These are phyloP conservation scores for Naegleria gruberi DNA, from an alignment of 208 protist genomes.

Conservation along the genomic window DNA sequence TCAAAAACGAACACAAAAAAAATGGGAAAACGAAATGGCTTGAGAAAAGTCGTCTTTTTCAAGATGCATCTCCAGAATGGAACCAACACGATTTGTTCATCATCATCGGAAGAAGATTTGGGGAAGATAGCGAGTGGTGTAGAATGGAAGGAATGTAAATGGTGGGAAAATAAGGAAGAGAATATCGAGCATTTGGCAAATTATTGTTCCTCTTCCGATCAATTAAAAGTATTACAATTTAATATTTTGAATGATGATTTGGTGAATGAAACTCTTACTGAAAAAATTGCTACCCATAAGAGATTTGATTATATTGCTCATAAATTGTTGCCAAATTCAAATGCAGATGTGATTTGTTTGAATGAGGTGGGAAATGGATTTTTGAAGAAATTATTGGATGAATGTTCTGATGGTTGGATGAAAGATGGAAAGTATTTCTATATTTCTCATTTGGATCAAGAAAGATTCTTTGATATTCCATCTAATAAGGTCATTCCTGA, in stretches of 20 bases:
- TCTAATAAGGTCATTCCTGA: too few species aligned
- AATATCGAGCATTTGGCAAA: too few species aligned
- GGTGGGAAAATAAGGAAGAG: not conserved
- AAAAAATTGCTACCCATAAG: not conserved
- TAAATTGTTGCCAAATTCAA: not conserved
- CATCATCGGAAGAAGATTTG: not conserved
- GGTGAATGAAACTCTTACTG: not conserved
- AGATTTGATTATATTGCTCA: not conserved
- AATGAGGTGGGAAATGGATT: not conserved
- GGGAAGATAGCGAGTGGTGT: not conserved
- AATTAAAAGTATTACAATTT: not conserved
- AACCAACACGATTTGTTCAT: not conserved
- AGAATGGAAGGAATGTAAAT: not conserved
- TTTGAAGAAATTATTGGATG: not conserved
- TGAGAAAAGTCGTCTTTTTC: not conserved
- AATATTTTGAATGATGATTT: not conserved
- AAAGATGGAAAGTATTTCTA: not conserved
- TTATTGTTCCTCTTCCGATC: too few species aligned
- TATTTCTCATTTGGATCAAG: not conserved
- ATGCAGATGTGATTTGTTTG: not conserved
- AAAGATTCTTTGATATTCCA: not conserved
- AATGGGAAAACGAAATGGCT: not conserved
- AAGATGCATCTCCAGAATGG: not conserved
- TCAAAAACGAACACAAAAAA: too few species aligned
- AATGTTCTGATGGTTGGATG: not conserved